These are phyloP conservation scores for Datura wrightii DNA, from an alignment of 257 asterid genomes.

Conservation along the genomic window DNA sequence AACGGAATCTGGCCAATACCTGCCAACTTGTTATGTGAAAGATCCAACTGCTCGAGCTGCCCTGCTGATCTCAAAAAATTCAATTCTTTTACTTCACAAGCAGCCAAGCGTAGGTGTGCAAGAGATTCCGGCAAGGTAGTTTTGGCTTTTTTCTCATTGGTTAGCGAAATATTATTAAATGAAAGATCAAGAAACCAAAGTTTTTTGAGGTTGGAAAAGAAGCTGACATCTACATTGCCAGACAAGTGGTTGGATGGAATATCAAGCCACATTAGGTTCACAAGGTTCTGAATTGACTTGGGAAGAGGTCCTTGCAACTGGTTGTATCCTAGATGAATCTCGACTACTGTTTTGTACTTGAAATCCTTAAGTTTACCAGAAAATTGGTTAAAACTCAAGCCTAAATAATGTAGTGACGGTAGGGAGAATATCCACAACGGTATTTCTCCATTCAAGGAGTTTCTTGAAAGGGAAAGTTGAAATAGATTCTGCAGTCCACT, in stretches of 20 bases:
- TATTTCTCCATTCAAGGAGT: too few relatives aligned
- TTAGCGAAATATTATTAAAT: too few relatives aligned
- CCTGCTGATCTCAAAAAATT: not conserved
- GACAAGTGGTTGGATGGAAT: not conserved
- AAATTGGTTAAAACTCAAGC: too few relatives aligned
- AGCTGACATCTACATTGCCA: not conserved
- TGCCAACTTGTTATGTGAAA: not conserved
- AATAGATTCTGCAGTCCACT: too few relatives aligned
- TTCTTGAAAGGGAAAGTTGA: too few relatives aligned
- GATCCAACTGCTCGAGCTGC: not conserved
- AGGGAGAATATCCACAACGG: too few relatives aligned
- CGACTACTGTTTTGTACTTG: not conserved
- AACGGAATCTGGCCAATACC: not conserved
- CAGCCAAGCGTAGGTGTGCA: rapidly evolving
- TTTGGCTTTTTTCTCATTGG: too few relatives aligned
- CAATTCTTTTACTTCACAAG: not conserved
- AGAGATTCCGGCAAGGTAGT: not conserved
- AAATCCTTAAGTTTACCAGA: too few relatives aligned
- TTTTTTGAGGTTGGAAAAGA: too few relatives aligned
- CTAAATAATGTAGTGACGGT: too few relatives aligned
- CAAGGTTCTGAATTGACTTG: not conserved
- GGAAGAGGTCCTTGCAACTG: not conserved
- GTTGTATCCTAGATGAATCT: not conserved
- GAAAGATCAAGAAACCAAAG: too few relatives aligned
- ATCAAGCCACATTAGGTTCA: not conserved